Percentiles rank a stretch among this genome's conserved stretches.
phyloP scores from a whole-genome alignment of 2,329 filamentous ascomycete genomes.

The Cladosporium cucumerinum region DNA sequence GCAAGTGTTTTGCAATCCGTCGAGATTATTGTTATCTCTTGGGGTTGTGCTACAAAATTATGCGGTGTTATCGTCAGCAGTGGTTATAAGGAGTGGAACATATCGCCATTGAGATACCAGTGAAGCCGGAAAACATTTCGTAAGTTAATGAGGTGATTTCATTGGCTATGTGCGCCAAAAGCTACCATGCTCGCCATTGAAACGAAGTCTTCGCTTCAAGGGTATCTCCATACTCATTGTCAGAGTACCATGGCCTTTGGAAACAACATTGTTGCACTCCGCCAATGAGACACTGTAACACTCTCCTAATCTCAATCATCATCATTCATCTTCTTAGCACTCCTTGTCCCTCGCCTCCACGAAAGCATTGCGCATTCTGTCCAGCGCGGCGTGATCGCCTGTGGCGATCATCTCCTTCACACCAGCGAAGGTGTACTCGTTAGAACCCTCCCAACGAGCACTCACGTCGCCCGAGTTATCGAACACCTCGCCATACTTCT shows the following conservation, averaged over 20 bases:
- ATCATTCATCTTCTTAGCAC: background rate
- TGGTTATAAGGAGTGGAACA: too few relatives aligned
- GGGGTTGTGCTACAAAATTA: too few relatives aligned
- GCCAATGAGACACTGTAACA: background rate
- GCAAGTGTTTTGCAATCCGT: background rate
- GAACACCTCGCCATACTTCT: background rate
- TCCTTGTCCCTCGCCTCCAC: background rate
- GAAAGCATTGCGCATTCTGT: background rate
- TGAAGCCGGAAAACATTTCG: background rate
- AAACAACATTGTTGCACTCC: background rate
- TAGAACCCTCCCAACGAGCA: background rate
- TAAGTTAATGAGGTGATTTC: background rate
- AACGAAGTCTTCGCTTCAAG: accelerated
- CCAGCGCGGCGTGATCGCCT: background rate
- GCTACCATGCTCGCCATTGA: background rate
- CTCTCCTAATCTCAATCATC: background rate
- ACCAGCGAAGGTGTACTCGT: background rate
- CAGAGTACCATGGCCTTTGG: background rate
- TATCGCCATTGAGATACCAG: background rate
- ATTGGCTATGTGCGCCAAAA: background rate
- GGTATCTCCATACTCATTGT: background rate
- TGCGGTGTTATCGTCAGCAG: background rate
- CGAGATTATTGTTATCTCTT: background rate
- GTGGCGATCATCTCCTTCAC: background rate
- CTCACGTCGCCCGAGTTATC: background rate